Evolutionary conservation across 352 stramenopile species (phyloP).

Genomic region (Globisporangium parvum): DNA sequence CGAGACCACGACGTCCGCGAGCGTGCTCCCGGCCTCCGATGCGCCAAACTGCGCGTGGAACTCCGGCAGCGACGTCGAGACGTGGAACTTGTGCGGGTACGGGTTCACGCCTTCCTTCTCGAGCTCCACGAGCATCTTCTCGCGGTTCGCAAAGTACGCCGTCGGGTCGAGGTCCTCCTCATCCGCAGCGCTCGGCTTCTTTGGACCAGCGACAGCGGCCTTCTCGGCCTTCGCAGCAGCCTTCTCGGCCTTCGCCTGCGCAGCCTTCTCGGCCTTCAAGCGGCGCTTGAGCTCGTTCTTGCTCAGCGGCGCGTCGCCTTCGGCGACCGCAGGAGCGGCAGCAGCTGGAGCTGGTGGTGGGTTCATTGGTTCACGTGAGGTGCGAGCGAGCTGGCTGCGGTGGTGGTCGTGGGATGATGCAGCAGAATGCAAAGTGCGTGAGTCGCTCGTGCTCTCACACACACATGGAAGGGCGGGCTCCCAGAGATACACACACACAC

Average conservation of each 20-base stretch:
- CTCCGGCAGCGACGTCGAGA: constrained; percentile 90
- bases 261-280: constrained; percentile 94
- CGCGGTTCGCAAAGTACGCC: constrained; percentile 97
- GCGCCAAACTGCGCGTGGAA: constrained; percentile 88
- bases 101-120: constrained; percentile 91
- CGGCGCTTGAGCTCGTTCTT: constrained; percentile 99
- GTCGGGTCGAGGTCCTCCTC: constrained; percentile 97
- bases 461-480: no score
- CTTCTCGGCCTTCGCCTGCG: constrained; percentile 94
- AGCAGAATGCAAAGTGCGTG: no score
- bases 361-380: constrained; percentile 17
- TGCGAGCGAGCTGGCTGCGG: no score
- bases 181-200: constrained; percentile 61
- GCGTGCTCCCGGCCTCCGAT: constrained; percentile 75
- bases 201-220: constrained; percentile 44
- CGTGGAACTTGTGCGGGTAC: constrained; percentile 99
- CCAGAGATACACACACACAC: no score
- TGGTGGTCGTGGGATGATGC: no score
- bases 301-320: constrained; percentile 56
- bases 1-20: constrained; percentile 79
- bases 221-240: constrained; percentile 68
- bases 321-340: constrained; percentile 7
- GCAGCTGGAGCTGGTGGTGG: constrained; percentile 8
- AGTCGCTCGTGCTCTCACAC: no score
- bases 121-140: constrained; percentile 84